Evolutionary conservation across 805 yeast genomes (phyloP).

Genomic region (Wickerhamomyces bisporus): DNA sequence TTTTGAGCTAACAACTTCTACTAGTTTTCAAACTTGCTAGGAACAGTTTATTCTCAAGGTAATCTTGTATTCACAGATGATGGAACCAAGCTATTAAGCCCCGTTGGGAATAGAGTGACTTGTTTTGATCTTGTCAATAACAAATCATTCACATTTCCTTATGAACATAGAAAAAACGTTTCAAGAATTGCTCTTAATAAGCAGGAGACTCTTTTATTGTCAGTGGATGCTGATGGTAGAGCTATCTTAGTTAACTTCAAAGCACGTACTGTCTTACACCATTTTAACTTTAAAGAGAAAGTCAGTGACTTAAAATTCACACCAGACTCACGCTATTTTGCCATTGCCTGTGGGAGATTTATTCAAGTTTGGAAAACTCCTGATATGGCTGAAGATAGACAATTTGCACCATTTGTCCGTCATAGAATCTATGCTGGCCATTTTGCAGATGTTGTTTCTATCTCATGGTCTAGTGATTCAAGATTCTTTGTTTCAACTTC

Average conservation of each 20-base stretch:
- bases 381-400: conserved; percentile 70
- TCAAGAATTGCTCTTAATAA: conserved; percentile 74
- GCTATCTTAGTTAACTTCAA: conserved; percentile 86
- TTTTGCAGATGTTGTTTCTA: conserved; percentile 68
- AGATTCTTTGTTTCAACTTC: conserved; percentile 82
- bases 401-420: conserved; percentile 93
- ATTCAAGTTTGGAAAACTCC: conserved; percentile 95
- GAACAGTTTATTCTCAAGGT: conserved; percentile 94
- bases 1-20: not conserved
- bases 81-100: conserved; percentile 78
- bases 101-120: conserved; percentile 91
- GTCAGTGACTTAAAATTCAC: conserved; percentile 77
- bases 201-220: conserved; percentile 72
- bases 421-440: conserved; percentile 92
- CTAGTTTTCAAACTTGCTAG: conserved; percentile 78
- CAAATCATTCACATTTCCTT: conserved; percentile 82
- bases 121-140: conserved; percentile 83
- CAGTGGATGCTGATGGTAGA: conserved; percentile 89
- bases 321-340: conserved; percentile 84
- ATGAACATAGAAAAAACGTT: conserved; percentile 87
- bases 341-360: conserved; percentile 76
- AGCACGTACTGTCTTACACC: conserved; percentile 82
- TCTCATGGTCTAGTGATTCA: conserved; percentile 89
- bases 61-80: conserved; percentile 80
- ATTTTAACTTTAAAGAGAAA: conserved; percentile 83